phyloP scores from a whole-genome alignment of 2,329 filamentous ascomycete genomes.

The Ascochyta fabae region DNA sequence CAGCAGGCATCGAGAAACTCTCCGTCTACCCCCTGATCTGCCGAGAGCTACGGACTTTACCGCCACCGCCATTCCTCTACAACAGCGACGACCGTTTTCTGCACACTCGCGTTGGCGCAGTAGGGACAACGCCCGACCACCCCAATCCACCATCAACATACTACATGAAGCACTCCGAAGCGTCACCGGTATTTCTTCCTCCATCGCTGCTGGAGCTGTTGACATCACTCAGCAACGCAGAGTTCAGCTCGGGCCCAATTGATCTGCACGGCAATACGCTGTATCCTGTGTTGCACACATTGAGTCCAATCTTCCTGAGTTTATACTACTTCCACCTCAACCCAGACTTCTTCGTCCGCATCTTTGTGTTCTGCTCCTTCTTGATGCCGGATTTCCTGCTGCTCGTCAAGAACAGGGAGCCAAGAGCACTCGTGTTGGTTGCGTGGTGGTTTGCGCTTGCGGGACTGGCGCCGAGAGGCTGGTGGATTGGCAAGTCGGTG shows the following conservation, averaged over 20 bases:
- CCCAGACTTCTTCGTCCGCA: conserved; percentile 38
- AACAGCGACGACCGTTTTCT: conserved; percentile 17
- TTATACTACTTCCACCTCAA: conserved; percentile 41
- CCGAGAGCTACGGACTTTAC: conserved; percentile 37
- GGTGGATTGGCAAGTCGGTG: conserved; percentile 28
- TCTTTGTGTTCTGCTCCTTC: conserved; percentile 40
- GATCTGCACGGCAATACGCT: conserved; percentile 32
- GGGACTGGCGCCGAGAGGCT: conserved; percentile 32
- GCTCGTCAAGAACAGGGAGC: conserved; percentile 31
- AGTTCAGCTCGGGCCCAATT: conserved; percentile 14
- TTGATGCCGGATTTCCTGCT: conserved; percentile 38
- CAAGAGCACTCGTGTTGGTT: conserved; percentile 35
- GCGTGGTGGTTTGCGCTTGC: conserved; percentile 42
- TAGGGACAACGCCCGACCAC: conserved; percentile 28
- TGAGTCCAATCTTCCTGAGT: conserved; percentile 43
- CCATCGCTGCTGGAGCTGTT: conserved; percentile 35
- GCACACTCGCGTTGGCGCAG: conserved; percentile 16
- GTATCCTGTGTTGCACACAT: conserved; percentile 36
- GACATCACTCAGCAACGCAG: conserved; percentile 21
- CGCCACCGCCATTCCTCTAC: conserved; percentile 33
- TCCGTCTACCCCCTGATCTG: conserved; percentile 37
- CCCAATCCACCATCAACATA: conserved; percentile 40
- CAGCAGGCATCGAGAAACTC: conserved; percentile 41
- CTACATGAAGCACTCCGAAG: conserved; percentile 8
- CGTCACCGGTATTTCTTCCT: conserved; percentile 36